A percentile compares a stretch with the other conserved stretches of the same genome.
These are phyloP conservation scores for Erythrobasidium yunnanense DNA, from an alignment of 768 basidiomycete species.

Conservation along the genomic window DNA sequence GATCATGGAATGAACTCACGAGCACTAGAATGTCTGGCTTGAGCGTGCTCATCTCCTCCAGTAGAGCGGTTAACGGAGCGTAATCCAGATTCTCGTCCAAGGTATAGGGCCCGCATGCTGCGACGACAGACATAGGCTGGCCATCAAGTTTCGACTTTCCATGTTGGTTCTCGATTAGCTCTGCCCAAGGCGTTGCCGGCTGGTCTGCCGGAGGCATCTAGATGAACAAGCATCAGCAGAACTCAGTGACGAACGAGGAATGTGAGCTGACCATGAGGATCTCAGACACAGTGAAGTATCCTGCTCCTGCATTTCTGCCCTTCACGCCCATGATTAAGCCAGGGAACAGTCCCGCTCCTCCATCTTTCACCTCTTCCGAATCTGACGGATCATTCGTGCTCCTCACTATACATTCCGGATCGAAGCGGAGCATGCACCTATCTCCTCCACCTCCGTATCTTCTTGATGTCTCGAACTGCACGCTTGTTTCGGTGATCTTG, in stretches of 20 bases:
- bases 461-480: conserved; percentile 75
- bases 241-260: neutral
- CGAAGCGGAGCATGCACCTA: conserved; percentile 57
- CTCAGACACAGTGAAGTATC: conserved; percentile 72
- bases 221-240: neutral
- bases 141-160: conserved; percentile 44
- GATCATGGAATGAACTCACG: conserved; percentile 45
- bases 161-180: conserved; percentile 44
- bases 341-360: conserved; percentile 67
- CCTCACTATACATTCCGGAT: conserved; percentile 55
- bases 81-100: conserved; percentile 64
- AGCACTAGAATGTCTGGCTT: conserved; percentile 70
- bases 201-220: conserved; percentile 57
- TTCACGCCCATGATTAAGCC: conserved; percentile 75
- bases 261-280: conserved; percentile 57
- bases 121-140: conserved; percentile 53
- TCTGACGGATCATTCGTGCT: conserved; percentile 45
- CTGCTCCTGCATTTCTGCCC: conserved; percentile 83
- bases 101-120: conserved; percentile 81
- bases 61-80: conserved; percentile 56
- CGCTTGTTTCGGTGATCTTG: conserved; percentile 53
- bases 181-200: conserved; percentile 41
- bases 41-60: conserved; percentile 52
- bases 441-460: conserved; percentile 57
- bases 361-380: conserved; percentile 46